A percentile compares a stretch with the other conserved stretches of the same genome.
phyloP scores from a whole-genome alignment of 2,329 filamentous ascomycete species.

The Aspergillus sp. region DNA sequence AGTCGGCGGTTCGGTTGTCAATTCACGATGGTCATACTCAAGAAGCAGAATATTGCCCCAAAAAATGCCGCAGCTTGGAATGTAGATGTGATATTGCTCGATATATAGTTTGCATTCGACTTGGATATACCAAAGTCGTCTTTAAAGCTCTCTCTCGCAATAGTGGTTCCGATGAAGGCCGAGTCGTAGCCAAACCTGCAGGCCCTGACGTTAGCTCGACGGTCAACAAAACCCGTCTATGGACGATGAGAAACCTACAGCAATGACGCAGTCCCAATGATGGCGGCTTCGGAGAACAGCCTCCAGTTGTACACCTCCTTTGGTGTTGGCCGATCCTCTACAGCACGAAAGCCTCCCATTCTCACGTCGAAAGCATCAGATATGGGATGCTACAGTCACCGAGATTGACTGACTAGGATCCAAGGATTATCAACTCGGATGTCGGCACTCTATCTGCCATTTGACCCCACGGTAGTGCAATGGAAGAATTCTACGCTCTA shows the following conservation, averaged over 20 bases:
- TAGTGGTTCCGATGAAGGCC: constrained; percentile 56
- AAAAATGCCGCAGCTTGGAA: constrained; percentile 55
- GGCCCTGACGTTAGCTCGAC: constrained; percentile 1
- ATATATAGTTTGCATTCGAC: constrained; percentile 38
- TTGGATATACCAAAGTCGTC: constrained; percentile 43
- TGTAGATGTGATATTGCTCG: constrained; percentile 49
- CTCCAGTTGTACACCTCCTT: constrained; percentile 56
- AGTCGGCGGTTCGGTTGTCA: background rate
- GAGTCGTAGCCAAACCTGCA: constrained; percentile 53
- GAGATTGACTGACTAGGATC: no score
- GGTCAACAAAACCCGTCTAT: constrained; percentile 6
- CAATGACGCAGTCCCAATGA: constrained; percentile 50
- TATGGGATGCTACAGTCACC: no score
- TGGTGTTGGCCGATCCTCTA: constrained; percentile 56
- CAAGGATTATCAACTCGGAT: no score
- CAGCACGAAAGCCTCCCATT: background rate
- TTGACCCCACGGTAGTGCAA: no score
- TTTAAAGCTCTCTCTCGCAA: constrained; percentile 50
- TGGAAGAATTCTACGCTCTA: no score
- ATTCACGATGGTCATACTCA: constrained; percentile 1
- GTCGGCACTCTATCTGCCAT: no score
- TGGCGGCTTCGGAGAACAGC: constrained; percentile 48
- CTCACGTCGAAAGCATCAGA: background rate
- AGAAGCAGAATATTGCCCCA: constrained; percentile 51
- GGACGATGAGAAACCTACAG: constrained; percentile 20